phyloP scores from a whole-genome alignment of 1,284 basidiomycete species.

The Cerioporus squamosus region DNA sequence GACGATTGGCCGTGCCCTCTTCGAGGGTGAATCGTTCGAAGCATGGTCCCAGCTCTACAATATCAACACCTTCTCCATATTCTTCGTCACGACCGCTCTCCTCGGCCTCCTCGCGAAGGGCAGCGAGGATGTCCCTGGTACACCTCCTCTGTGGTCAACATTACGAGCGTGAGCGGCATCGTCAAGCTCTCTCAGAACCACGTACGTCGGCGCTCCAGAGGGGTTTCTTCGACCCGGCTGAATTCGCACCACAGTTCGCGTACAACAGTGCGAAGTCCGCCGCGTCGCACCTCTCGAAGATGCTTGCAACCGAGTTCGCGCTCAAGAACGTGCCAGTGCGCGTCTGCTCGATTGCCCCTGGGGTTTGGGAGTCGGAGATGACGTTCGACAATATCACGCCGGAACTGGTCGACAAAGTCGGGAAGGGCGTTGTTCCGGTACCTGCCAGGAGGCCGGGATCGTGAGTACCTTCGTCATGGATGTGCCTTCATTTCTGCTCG shows the following conservation, averaged over 20 bases:
- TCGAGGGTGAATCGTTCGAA: constrained; percentile 66
- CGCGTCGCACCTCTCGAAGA: constrained; percentile 70
- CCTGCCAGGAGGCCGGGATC: constrained; percentile 67
- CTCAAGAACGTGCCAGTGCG: constrained; percentile 70
- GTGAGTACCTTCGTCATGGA: constrained; percentile 47
- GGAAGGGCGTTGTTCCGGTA: constrained; percentile 58
- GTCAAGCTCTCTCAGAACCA: constrained; percentile 75
- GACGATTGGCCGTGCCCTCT: constrained; percentile 65
- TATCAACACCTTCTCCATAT: constrained; percentile 74
- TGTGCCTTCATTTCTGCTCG: neutral
- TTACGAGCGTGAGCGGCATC: constrained; percentile 75
- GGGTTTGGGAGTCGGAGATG: constrained; percentile 79
- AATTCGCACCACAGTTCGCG: constrained; percentile 55
- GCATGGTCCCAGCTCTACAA: constrained; percentile 63
- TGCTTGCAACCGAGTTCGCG: constrained; percentile 76
- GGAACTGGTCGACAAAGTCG: constrained; percentile 54
- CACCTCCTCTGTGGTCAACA: constrained; percentile 73
- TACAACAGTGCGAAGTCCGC: constrained; percentile 84
- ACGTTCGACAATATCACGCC: constrained; percentile 54
- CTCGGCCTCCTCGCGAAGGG: constrained; percentile 75
- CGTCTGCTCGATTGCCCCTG: constrained; percentile 75
- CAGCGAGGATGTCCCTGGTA: constrained; percentile 59
- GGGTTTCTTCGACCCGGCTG: neutral
- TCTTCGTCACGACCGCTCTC: constrained; percentile 77
- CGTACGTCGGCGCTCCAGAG: constrained; percentile 44